phyloP scores from a whole-genome alignment of 495 filamentous ascomycete species.

The Penicillium samsonianum region DNA sequence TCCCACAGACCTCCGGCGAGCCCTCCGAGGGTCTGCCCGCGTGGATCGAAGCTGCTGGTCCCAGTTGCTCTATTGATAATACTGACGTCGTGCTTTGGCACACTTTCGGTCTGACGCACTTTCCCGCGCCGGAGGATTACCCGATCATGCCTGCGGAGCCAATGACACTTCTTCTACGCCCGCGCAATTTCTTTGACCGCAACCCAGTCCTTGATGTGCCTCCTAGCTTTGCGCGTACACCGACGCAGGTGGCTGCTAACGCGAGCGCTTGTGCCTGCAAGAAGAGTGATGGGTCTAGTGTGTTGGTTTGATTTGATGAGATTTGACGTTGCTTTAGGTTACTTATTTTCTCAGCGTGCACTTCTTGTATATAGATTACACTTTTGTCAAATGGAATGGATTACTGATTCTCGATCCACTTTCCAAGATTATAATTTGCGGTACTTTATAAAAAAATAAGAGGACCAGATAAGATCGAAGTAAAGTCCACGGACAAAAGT shows the following conservation, averaged over 20 bases:
- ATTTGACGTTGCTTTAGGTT: neutral
- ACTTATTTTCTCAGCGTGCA: neutral
- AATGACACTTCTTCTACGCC: conserved; percentile 80
- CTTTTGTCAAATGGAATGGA: neutral
- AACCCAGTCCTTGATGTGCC: conserved; percentile 90
- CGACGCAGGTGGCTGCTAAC: conserved; percentile 64
- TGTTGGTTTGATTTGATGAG: conserved; percentile 35
- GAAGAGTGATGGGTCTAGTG: conserved; percentile 47
- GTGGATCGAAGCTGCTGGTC: conserved; percentile 73
- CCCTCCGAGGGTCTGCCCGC: conserved; percentile 75
- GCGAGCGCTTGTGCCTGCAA: conserved; percentile 46
- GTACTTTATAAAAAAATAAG: no score
- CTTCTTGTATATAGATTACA: conserved; percentile 2
- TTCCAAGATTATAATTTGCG: neutral
- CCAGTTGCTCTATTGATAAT: conserved; percentile 73
- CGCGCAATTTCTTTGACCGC: conserved; percentile 81
- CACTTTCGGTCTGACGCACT: conserved; percentile 91
- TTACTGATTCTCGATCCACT: neutral
- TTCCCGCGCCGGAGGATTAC: conserved; percentile 90
- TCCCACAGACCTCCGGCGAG: conserved; percentile 88
- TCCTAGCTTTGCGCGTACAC: conserved; percentile 73
- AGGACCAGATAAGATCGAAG: no score
- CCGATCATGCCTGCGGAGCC: conserved; percentile 94
- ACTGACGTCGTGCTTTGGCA: conserved; percentile 94
- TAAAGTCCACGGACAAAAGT: no score